Conservation (phyloP, 306 rosid species). For the Quercus robur region DNA sequence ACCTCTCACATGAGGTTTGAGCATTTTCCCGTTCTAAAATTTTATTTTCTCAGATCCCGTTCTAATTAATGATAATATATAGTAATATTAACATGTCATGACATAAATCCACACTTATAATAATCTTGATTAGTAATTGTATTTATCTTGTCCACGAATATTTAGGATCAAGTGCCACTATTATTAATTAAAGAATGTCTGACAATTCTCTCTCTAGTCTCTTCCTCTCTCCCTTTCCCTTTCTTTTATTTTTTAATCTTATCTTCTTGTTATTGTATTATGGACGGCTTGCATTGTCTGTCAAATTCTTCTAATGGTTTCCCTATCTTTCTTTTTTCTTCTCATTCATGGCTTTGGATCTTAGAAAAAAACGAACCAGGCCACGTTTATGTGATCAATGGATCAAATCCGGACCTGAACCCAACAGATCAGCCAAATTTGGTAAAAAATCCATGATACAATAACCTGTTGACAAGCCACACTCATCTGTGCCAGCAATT, state of each 20-base stretch:
- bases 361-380: background rate
- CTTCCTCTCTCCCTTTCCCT: slow-evolving; percentile 1
- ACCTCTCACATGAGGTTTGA: background rate
- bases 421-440: background rate
- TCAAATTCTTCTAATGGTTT: slow-evolving; percentile 7
- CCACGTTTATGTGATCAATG: background rate
- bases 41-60: too few species aligned
- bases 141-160: slow-evolving; percentile 31
- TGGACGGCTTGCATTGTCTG: slow-evolving; percentile 15
- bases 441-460: background rate
- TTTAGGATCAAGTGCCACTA: slow-evolving; percentile 25
- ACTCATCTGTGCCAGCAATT: too few species aligned
- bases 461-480: background rate
- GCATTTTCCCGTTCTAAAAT: background rate
- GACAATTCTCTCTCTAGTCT: background rate
- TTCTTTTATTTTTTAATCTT: slow-evolving; percentile 11
- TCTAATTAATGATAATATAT: background rate
- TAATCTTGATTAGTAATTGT: background rate
- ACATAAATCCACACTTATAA: slow-evolving; percentile 12
- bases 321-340: background rate
- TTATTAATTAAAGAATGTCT: slow-evolving; percentile 7
- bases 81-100: background rate
- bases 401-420: background rate
- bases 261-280: slow-evolving; percentile 17
- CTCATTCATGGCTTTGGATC: background rate